phyloP scores from a whole-genome alignment of 768 basidiomycete species.

The Lentinula guzmanii region DNA sequence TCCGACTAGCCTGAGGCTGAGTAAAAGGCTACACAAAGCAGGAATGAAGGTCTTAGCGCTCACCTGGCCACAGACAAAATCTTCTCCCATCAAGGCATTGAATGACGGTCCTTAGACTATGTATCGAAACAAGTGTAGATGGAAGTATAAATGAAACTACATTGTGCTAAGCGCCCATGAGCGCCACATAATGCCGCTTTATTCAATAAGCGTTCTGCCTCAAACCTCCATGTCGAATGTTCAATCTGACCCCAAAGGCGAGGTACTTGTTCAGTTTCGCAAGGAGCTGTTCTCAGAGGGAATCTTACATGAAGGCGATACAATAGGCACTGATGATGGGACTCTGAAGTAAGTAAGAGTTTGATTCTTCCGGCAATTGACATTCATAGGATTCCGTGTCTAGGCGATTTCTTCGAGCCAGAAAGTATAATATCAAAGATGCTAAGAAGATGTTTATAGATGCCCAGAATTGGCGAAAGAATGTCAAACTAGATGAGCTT shows the following conservation, averaged over 20 bases:
- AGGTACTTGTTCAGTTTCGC: constrained; percentile 45
- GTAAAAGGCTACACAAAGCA: too few relatives aligned
- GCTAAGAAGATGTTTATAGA: constrained; percentile 61
- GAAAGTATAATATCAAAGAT: constrained; percentile 53
- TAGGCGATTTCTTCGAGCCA: constrained; percentile 75
- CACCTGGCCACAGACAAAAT: too few relatives aligned
- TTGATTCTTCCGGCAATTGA: constrained; percentile 26
- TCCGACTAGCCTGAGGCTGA: too few relatives aligned
- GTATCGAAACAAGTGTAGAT: not conserved
- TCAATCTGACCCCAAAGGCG: constrained; percentile 8
- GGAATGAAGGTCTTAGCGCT: too few relatives aligned
- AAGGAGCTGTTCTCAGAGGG: constrained; percentile 44
- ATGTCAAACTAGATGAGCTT: constrained; percentile 32
- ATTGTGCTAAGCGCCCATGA: not conserved
- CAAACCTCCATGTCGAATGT: not conserved
- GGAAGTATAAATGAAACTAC: too few relatives aligned
- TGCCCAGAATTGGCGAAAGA: constrained; percentile 64
- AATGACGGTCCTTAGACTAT: not conserved
- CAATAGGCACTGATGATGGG: constrained; percentile 53
- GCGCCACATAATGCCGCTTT: not conserved
- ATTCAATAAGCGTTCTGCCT: not conserved
- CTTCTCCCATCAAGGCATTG: not conserved
- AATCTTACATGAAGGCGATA: constrained; percentile 53
- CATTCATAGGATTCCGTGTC: not conserved
- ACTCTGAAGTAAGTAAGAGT: constrained; percentile 51